These are phyloP conservation scores for Styphnolobium japonicum DNA, from an alignment of 306 rosid genomes.

Conservation along the genomic window DNA sequence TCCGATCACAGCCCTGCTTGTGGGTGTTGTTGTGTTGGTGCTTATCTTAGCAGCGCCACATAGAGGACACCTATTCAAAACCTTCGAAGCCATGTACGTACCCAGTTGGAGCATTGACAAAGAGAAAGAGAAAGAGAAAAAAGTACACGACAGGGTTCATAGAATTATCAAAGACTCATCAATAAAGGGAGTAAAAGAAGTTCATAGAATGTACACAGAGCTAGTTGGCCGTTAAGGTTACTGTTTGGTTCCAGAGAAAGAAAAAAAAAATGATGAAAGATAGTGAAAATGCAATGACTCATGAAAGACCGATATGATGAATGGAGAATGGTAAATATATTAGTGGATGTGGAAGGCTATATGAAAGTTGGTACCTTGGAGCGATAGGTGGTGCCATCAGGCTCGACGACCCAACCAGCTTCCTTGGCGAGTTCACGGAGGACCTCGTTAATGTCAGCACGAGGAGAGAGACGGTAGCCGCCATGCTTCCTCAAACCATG, in stretches of 20 bases:
- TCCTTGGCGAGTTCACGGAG: slow-evolving; percentile 49
- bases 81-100: slow-evolving; percentile 17
- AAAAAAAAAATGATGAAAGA: background rate
- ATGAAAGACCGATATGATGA: background rate
- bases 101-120: too few species aligned
- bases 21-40: slow-evolving; percentile 25
- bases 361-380: slow-evolving; percentile 7
- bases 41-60: slow-evolving; percentile 36
- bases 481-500: slow-evolving; percentile 54
- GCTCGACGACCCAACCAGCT: slow-evolving; percentile 49
- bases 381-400: slow-evolving; percentile 54
- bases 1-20: slow-evolving; percentile 19
- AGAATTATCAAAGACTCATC: too few species aligned
- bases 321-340: background rate
- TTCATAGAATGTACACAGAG: too few species aligned
- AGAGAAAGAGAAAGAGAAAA: too few species aligned
- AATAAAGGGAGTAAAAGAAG: too few species aligned
- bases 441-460: slow-evolving; percentile 56
- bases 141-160: too few species aligned
- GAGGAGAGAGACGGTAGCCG: slow-evolving; percentile 43
- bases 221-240: too few species aligned
- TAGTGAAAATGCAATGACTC: background rate
- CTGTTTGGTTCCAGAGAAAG: slow-evolving; percentile 17
- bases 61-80: slow-evolving; percentile 33
- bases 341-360: too few species aligned